These are phyloP conservation scores for Hypoxylon sp. DNA, from an alignment of 2,329 filamentous ascomycete genomes.

Conservation along the genomic window DNA sequence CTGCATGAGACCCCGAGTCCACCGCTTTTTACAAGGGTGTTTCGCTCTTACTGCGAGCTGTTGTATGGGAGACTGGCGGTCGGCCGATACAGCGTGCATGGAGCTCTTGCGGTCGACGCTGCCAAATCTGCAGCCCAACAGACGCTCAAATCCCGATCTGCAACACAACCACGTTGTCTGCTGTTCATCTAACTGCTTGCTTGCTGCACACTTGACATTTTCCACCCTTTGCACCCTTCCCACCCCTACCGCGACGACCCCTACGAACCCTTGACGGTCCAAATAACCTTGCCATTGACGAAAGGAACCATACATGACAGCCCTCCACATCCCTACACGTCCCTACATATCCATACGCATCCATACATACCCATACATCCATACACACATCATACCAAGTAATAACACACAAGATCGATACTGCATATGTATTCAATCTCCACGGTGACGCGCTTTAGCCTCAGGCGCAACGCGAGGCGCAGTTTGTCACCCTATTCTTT, in stretches of 20 bases:
- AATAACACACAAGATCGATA: slow-evolving; percentile 32
- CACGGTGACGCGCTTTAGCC: slow-evolving; percentile 45
- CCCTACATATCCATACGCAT: not conserved
- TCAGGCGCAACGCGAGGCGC: slow-evolving; percentile 45
- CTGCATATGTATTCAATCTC: slow-evolving; percentile 28
- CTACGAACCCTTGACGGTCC: slow-evolving; percentile 8
- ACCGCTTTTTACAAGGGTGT: slow-evolving; percentile 54
- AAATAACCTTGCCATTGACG: slow-evolving; percentile 1
- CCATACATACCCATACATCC: not conserved
- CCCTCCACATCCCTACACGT: not conserved
- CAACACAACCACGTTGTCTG: slow-evolving; percentile 45
- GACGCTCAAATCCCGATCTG: slow-evolving; percentile 47
- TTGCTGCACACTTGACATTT: slow-evolving; percentile 19
- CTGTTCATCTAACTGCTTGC: slow-evolving; percentile 4
- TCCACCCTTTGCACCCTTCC: not conserved
- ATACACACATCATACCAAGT: slow-evolving; percentile 2
- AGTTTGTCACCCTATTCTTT: slow-evolving; percentile 36
- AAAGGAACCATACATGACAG: slow-evolving; percentile 10
- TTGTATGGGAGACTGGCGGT: slow-evolving; percentile 55
- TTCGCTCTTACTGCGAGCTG: slow-evolving; percentile 47
- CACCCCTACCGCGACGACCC: not conserved
- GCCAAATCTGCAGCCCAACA: slow-evolving; percentile 46
- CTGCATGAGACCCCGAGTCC: slow-evolving; percentile 50
- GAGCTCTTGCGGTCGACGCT: slow-evolving; percentile 39
- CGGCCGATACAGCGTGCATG: slow-evolving; percentile 46